These are phyloP conservation scores for Hygrophorus russula DNA, from an alignment of 768 basidiomycete species.

Conservation along the genomic window DNA sequence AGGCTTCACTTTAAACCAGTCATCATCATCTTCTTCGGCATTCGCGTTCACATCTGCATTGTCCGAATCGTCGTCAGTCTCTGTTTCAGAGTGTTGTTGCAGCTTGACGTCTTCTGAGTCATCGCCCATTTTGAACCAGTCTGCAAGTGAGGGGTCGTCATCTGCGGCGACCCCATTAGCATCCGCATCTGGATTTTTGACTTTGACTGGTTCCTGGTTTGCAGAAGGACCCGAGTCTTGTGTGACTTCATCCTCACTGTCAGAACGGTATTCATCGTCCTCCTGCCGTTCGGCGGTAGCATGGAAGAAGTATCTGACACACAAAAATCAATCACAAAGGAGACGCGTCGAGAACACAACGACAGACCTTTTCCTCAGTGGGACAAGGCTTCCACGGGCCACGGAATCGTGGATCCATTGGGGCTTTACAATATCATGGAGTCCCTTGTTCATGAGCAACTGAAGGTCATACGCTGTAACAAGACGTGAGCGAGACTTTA, in stretches of 20 bases:
- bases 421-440: conserved; percentile 66
- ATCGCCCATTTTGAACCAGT: conserved; percentile 51
- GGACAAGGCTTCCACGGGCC: conserved; percentile 38
- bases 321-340: neutral
- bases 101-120: conserved; percentile 14
- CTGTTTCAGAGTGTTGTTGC: conserved; percentile 35
- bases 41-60: conserved; percentile 47
- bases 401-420: conserved; percentile 78
- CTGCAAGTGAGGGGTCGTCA: conserved; percentile 37
- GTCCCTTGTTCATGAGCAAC: conserved; percentile 57
- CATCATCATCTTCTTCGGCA: conserved; percentile 22
- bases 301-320: conserved; percentile 66
- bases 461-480: conserved; percentile 58
- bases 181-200: neutral
- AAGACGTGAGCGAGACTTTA: conserved; percentile 2
- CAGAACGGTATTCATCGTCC: conserved; percentile 40
- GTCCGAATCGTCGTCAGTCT: conserved; percentile 60
- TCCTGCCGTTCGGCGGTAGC: conserved; percentile 42
- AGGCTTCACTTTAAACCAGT: conserved; percentile 25
- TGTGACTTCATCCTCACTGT: conserved; percentile 23
- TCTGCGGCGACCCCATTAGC: conserved; percentile 18
- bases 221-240: conserved; percentile 1
- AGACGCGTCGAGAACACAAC: neutral
- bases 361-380: conserved; percentile 58
- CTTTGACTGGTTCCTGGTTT: neutral